Evolutionary conservation across 441 rosid genomes (phyloP), one percentile per base, ranked within the genome.

Genomic region (Jatropha podagrica): DNA sequence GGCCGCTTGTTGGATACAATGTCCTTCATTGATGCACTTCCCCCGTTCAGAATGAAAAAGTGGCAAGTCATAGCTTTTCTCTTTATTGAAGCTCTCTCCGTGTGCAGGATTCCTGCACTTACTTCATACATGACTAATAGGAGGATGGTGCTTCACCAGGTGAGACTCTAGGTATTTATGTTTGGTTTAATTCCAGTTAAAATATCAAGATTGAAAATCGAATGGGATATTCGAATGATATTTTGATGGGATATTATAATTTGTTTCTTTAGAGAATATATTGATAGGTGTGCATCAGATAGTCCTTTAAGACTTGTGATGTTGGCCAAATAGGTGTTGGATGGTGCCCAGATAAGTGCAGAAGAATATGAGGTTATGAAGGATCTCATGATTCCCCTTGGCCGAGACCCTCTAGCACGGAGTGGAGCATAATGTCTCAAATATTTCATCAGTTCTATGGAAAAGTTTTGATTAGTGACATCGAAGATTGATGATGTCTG

Each of bases 281-380:
- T 20, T 5, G 32, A 10, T 65, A 41, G 17, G 9, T 46, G n/a
- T 7, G 37, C 15, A 46, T 2, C 15, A 14, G 38, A 48, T 27
- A 23, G 18, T 18, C 56, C 38, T 42, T 66, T 23, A 10, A 4
- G 51, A 9, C 61, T 38, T 69, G 38, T 15, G 13, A 23, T 77
- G 64, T 51, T 66, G 69, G 68, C 17, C 12, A 38, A 52, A 74
- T 77, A 93, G 99, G 85, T 93, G 64, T 74, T 90, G 80, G 91
- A 83, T 79, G 93, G 88, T 70, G 89, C 92, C 38, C 92, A 81
- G 5, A 83, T 91, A 60, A 85, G 88, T 63, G 69, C 75, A 56
- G 98, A 91, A 80, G 99, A 95, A 81, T 92, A 90, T 18, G 95
- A 92, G 80, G 74, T 80, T 60, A 89, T 95, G 97, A 92, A 85